Evolutionary conservation across 208 protist genomes (phyloP), one percentile per base, ranked within the genome.

Genomic region (Porcisia deanei): DNA sequence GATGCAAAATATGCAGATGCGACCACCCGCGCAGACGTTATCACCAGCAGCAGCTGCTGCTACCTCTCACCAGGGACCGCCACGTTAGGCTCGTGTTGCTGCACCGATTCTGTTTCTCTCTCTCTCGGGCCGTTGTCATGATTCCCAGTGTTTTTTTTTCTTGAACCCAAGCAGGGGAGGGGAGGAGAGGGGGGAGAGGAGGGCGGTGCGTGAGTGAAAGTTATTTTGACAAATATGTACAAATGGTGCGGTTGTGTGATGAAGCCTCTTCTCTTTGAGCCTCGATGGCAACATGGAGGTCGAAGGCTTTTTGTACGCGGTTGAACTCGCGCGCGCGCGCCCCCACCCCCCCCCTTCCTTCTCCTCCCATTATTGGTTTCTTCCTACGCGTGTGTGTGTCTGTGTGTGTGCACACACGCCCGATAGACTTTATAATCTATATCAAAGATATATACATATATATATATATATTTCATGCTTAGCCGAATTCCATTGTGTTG

Each of bases 1-100:
- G 20, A 86, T 89, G 80, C 76, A 67, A 43, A 82, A 82, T 72
- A 60, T 67, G 8, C 72, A 75, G 30, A 22, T 77, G 8, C 52
- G 53, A 8, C 60, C 73, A 55, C 54, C 78, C 5, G 20, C 55
- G 0, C 43, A 39, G 54, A 57, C 76, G 25, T 30, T 30, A 30
- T 30, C 30, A 30, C 30, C 30, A 30, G 16, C 73, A 7, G 3
- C 30, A 39, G 47, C 54, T 20, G 34, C 65, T 4, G 22, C 81
- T 47, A 41, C 22, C 6, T 37, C n/a, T 54, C 64, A 69, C n/a
- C 64, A 39, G 47, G 4, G 52, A 71, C 64, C 66, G 25, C 18
- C 14, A 5, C 20, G 47, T 12, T 71, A 71, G 66, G 18, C 63
- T 20, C 22, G 41, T 30, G 63, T 6, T 49, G 41, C 37, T 67